Conservation (phyloP, 2,329 filamentous ascomycete species). For the Tolypocladium inflatum region DNA sequence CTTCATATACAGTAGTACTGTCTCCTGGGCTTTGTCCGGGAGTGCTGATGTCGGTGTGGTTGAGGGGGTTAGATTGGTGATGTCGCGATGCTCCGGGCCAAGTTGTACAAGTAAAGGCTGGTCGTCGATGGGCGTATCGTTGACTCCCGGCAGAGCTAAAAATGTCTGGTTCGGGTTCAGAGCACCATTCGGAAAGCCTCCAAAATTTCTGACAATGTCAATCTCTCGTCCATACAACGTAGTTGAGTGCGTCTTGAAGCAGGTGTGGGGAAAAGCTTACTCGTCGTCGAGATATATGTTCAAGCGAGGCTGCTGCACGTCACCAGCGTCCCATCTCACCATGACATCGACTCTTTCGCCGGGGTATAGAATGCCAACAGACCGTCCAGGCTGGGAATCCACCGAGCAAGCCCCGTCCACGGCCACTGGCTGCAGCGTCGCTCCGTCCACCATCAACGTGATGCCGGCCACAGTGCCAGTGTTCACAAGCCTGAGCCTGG, state of each 20-base stretch:
- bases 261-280: constrained; percentile 2
- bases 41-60: not conserved
- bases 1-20: constrained; percentile 12
- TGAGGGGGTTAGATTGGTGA: constrained; percentile 1
- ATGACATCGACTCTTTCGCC: constrained; percentile 14
- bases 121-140: not conserved
- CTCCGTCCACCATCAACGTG: constrained; percentile 9
- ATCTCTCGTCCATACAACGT: accelerated
- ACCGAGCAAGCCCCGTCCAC: constrained; percentile 13
- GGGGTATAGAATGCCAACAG: constrained; percentile 14
- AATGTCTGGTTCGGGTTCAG: constrained; percentile 10
- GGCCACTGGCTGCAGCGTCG: constrained; percentile 10
- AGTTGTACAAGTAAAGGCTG: not conserved
- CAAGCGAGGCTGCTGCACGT: constrained; percentile 5
- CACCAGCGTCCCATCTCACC: constrained; percentile 7
- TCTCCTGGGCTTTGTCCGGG: constrained; percentile 8
- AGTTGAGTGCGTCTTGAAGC: not conserved
- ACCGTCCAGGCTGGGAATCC: constrained; percentile 2
- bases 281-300: constrained; percentile 16
- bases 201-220: constrained; percentile 9
- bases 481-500: constrained; percentile 13
- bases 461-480: constrained; percentile 13
- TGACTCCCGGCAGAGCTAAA: not conserved
- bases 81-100: constrained; percentile 3
- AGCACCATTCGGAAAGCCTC: constrained; percentile 11